Conservation (phyloP, 176 grass and related monocot species). For the Hyparrhenia diplandra region DNA sequence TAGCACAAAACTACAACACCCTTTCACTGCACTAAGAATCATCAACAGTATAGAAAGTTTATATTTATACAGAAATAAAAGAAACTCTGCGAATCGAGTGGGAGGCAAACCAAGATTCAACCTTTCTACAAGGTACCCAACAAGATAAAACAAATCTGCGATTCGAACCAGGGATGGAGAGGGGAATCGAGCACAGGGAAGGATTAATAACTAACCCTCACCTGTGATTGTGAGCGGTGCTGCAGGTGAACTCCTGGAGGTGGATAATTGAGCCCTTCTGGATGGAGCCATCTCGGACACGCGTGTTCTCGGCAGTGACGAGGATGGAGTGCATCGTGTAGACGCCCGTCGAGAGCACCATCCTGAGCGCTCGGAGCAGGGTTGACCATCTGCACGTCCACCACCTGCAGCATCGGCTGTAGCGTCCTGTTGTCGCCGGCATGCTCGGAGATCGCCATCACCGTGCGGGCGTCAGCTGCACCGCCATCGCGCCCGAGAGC, state of each 20-base stretch:
- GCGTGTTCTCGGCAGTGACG: constrained; percentile 62
- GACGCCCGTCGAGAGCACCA: constrained; percentile 79
- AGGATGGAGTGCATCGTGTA: constrained; percentile 83
- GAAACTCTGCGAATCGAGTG: background rate
- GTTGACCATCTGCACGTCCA: constrained; percentile 52
- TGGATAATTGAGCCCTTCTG: constrained; percentile 50
- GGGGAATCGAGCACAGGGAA: background rate
- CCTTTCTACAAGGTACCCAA: too few relatives aligned
- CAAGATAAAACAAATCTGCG: too few relatives aligned
- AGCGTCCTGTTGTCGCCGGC: constrained; percentile 24
- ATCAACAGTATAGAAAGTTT: background rate
- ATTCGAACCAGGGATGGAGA: background rate
- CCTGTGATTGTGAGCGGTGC: constrained; percentile 65
- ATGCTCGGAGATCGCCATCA: constrained; percentile 45
- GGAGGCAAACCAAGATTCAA: too few relatives aligned
- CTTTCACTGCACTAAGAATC: background rate
- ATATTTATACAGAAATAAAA: background rate
- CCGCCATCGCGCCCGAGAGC: background rate
- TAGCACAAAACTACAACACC: background rate
- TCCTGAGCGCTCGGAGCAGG: constrained; percentile 45
- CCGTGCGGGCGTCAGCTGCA: constrained; percentile 41
- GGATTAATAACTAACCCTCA: background rate
- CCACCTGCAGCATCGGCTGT: constrained; percentile 75
- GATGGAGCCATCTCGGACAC: constrained; percentile 32
- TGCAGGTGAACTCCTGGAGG: constrained; percentile 79